These are phyloP conservation scores for Cymbidium sinense DNA, from an alignment of 106 monocot genomes.

Conservation along the genomic window DNA sequence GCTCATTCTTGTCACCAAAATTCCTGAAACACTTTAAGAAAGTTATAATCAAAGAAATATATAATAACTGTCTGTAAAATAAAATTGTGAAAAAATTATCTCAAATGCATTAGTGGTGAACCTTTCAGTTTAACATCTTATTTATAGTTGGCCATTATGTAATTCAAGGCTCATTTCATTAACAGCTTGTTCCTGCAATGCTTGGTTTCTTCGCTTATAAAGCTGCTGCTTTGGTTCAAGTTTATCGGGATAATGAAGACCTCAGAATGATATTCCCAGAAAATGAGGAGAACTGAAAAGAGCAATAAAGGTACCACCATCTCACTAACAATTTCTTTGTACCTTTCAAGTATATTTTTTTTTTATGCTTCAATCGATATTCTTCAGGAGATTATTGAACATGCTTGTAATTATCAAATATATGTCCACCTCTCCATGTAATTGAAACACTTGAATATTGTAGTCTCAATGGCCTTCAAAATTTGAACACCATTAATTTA, in stretches of 20 bases:
- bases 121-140: not conserved
- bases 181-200: conserved; percentile 82
- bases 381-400: not conserved
- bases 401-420: not conserved
- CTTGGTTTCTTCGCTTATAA: conserved; percentile 93
- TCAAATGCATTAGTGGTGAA: not conserved
- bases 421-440: not conserved
- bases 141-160: not conserved
- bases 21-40: too few relatives aligned
- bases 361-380: not conserved
- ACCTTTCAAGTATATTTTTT: not conserved
- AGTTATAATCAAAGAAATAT: too few relatives aligned
- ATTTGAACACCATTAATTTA: not conserved
- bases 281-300: conserved; percentile 16
- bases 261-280: conserved; percentile 55
- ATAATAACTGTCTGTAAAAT: too few relatives aligned
- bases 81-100: too few relatives aligned
- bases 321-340: not conserved
- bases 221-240: conserved; percentile 93
- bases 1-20: too few relatives aligned
- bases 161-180: not conserved
- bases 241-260: conserved; percentile 89
- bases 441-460: not conserved
- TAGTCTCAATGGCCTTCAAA: not conserved
- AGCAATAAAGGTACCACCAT: not conserved